phyloP scores from a whole-genome alignment of 257 asterid genomes.

The Salvia miltiorrhiza region DNA sequence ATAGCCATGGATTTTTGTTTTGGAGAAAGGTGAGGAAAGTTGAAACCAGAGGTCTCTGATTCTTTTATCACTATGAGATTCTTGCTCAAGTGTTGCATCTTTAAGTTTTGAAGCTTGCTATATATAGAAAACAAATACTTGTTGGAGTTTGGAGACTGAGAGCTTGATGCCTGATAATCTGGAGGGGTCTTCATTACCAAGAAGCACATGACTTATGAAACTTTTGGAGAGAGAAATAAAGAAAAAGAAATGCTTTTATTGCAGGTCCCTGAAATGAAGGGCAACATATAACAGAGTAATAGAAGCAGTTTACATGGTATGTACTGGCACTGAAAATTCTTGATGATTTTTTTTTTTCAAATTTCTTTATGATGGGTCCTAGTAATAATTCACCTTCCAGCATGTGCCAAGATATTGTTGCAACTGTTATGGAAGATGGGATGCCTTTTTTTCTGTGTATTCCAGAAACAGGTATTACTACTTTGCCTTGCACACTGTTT shows the following conservation, averaged over 20 bases:
- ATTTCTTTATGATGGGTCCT: slow-evolving; percentile 21
- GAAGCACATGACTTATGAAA: slow-evolving; percentile 37
- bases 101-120: slow-evolving; percentile 1
- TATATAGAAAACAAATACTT: neutral
- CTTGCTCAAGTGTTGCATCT: slow-evolving; percentile 5
- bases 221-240: neutral
- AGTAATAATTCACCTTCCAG: slow-evolving; percentile 19
- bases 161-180: neutral
- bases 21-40: neutral
- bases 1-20: slow-evolving; percentile 36
- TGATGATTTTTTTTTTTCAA: neutral
- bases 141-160: slow-evolving; percentile 7
- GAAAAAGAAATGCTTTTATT: slow-evolving; percentile 6
- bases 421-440: neutral
- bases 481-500: slow-evolving; percentile 19
- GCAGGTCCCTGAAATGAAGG: slow-evolving; percentile 23
- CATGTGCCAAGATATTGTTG: slow-evolving; percentile 19
- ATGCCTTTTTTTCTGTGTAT: neutral
- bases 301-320: slow-evolving; percentile 13
- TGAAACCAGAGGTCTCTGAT: neutral
- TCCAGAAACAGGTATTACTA: neutral
- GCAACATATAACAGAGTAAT: neutral
- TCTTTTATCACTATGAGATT: neutral
- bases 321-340: slow-evolving; percentile 13
- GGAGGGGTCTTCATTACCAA: slow-evolving; percentile 25